phyloP scores from a whole-genome alignment of 2,329 filamentous ascomycete genomes.

The Ophiostoma sp. region DNA sequence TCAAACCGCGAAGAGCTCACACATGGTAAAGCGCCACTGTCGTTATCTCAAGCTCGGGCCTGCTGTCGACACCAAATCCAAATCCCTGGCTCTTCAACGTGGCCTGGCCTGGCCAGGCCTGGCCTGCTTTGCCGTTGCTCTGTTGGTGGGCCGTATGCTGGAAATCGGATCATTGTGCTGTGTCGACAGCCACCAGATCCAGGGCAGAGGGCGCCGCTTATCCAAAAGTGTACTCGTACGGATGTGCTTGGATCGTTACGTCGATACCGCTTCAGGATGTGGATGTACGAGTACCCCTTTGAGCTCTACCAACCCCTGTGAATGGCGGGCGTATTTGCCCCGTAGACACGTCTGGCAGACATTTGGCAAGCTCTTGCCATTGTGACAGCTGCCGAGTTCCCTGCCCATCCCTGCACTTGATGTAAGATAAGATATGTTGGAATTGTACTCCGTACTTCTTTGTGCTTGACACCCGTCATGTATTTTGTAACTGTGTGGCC shows the following conservation, averaged over 20 bases:
- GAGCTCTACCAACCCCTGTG: neutral
- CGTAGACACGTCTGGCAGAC: neutral
- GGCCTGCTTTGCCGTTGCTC: neutral
- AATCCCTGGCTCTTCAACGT: neutral
- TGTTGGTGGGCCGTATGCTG: neutral
- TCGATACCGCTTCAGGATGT: neutral
- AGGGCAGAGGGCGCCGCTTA: conserved; percentile 3
- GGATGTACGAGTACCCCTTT: neutral
- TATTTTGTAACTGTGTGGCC: no score
- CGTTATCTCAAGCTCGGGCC: neutral
- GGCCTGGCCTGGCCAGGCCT: neutral
- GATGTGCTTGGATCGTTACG: neutral
- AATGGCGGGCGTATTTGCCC: neutral
- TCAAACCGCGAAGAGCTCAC: no score
- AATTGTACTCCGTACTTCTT: no score
- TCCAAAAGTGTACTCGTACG: neutral
- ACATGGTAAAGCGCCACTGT: neutral
- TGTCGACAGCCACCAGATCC: neutral
- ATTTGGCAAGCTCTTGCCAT: neutral
- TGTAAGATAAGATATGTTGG: no score
- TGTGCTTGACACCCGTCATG: no score
- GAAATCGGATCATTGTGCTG: conserved; percentile 2
- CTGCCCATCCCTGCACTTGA: no score
- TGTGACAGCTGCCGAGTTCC: no score
- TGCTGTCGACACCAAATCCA: neutral